Evolutionary conservation across 2,329 filamentous ascomycete species (phyloP).

Genomic region (Teratosphaeria destructans): DNA sequence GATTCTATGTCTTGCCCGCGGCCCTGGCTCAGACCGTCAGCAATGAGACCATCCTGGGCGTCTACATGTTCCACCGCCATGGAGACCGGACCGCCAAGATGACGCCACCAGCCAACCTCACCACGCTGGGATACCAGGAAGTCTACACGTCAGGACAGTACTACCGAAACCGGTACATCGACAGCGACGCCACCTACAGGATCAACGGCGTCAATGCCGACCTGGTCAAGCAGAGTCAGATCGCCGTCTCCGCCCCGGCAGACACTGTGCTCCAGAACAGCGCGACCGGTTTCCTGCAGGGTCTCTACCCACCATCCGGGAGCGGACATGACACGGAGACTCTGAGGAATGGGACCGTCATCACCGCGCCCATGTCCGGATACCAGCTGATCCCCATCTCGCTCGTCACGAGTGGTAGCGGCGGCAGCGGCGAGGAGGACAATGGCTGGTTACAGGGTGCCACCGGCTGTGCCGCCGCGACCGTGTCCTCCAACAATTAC

Average conservation of each 20-base stretch:
- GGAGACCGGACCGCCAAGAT: constrained; percentile 78
- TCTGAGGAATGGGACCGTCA: constrained; percentile 58
- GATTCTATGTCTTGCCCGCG: constrained; percentile 7
- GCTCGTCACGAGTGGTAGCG: constrained; percentile 49
- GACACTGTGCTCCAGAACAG: constrained; percentile 71
- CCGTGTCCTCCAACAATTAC: constrained; percentile 49
- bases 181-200: constrained; percentile 44
- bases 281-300: constrained; percentile 71
- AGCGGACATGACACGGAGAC: constrained; percentile 43
- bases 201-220: constrained; percentile 59
- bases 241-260: constrained; percentile 58
- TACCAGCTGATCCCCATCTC: constrained; percentile 77
- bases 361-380: constrained; percentile 61
- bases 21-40: constrained; percentile 17
- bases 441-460: constrained; percentile 49
- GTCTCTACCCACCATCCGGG: constrained; percentile 70
- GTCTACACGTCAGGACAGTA: constrained; percentile 62
- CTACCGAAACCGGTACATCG: constrained; percentile 68
- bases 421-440: constrained; percentile 51
- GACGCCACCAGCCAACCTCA: constrained; percentile 60
- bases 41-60: constrained; percentile 63
- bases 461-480: constrained; percentile 45
- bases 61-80: constrained; percentile 70
- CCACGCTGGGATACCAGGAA: constrained; percentile 67
- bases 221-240: constrained; percentile 57